phyloP scores from a whole-genome alignment of 352 stramenopile species.

The Phytophthora tentaculata region DNA sequence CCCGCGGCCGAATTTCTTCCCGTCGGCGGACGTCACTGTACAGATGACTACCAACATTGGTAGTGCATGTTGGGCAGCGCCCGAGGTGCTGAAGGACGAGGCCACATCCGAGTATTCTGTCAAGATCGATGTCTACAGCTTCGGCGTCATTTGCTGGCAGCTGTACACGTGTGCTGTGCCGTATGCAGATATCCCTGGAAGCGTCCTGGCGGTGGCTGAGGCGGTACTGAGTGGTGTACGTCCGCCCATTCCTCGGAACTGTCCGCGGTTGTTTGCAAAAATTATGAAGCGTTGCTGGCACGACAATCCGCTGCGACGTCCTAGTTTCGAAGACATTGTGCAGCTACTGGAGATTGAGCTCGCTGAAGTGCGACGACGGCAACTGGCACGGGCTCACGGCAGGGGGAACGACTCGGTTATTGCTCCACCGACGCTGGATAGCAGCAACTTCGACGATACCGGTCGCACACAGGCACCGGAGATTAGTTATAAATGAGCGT shows the following conservation, averaged over 20 bases:
- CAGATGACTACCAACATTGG: conserved; percentile 88
- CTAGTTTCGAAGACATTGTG: conserved; percentile 82
- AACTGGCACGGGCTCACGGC: conserved; percentile 28
- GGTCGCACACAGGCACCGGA: conserved; percentile 14
- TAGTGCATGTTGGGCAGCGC: conserved; percentile 81
- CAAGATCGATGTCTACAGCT: conserved; percentile 89
- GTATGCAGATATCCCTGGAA: conserved; percentile 82
- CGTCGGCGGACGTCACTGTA: conserved; percentile 64
- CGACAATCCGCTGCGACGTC: conserved; percentile 67
- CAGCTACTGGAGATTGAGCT: conserved; percentile 80
- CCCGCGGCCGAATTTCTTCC: conserved; percentile 62
- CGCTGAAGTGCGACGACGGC: conserved; percentile 48
- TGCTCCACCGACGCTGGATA: conserved; percentile 18
- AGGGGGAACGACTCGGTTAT: conserved; percentile 30
- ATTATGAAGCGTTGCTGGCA: conserved; percentile 88
- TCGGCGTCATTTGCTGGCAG: conserved; percentile 88
- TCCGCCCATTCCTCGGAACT: conserved; percentile 62
- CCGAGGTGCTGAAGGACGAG: conserved; percentile 77
- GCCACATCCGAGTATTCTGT: conserved; percentile 75
- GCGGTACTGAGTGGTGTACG: conserved; percentile 71
- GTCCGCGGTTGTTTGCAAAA: conserved; percentile 74
- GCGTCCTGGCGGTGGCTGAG: conserved; percentile 74
- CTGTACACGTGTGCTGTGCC: conserved; percentile 75
- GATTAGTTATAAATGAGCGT: conserved; percentile 20
- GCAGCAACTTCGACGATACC: conserved; percentile 31